phyloP scores from a whole-genome alignment of 768 basidiomycete genomes.

The Leccinum disarticulatum region DNA sequence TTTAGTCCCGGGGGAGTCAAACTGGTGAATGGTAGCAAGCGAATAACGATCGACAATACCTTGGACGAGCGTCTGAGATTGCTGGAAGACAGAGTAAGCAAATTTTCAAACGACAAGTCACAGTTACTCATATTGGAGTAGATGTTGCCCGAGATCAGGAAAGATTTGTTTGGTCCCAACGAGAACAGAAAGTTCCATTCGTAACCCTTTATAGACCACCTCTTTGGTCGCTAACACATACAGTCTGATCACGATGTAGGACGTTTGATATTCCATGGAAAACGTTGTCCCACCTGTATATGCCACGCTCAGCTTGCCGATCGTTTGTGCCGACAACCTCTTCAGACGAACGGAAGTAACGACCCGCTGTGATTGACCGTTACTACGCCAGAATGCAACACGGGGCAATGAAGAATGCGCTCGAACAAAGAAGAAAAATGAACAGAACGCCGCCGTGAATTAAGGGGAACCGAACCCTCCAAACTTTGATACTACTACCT shows the following conservation, averaged over 20 bases:
- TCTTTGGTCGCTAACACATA: not conserved
- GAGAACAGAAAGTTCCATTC: slow-evolving; percentile 91
- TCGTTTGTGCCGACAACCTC: too few relatives aligned
- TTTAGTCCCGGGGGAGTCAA: slow-evolving; percentile 82
- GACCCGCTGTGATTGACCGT: too few relatives aligned
- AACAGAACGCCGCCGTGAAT: slow-evolving; percentile 9
- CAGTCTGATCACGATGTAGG: not conserved
- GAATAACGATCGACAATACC: slow-evolving; percentile 93
- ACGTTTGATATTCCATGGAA: not conserved
- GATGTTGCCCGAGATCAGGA: slow-evolving; percentile 96
- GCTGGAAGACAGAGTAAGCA: slow-evolving; percentile 82
- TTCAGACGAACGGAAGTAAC: too few relatives aligned
- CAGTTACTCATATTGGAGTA: slow-evolving; percentile 31
- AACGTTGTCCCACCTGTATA: not conserved
- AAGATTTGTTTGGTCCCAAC: slow-evolving; percentile 86
- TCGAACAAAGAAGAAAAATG: not conserved
- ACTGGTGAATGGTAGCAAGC: slow-evolving; percentile 64
- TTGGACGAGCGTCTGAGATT: slow-evolving; percentile 87
- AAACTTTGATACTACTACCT: too few relatives aligned
- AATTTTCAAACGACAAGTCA: not conserved
- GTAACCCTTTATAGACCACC: slow-evolving; percentile 28
- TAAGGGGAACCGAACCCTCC: slow-evolving; percentile 71
- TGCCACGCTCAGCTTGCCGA: too few relatives aligned
- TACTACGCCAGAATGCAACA: too few relatives aligned
- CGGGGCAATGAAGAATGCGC: too few relatives aligned